phyloP scores from a whole-genome alignment of 176 grass and related monocot species.

The Rhynchospora pubera region DNA sequence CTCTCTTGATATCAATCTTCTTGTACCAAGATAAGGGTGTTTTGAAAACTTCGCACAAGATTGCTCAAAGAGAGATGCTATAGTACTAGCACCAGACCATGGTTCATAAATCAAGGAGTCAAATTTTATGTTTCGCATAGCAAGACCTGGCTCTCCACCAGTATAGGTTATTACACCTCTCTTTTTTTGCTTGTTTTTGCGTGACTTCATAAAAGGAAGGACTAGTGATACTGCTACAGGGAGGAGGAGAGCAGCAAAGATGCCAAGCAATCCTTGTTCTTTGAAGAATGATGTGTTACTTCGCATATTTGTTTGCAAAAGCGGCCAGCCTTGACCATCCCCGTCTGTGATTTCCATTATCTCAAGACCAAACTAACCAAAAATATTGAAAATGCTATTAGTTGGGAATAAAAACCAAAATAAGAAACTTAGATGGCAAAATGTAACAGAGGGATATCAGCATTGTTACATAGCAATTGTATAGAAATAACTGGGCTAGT shows the following conservation, averaged over 20 bases:
- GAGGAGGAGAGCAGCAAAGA: slow-evolving; percentile 38
- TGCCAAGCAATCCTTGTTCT: slow-evolving; percentile 39
- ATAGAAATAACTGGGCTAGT: no score
- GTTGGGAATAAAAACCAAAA: neutral
- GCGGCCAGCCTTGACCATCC: slow-evolving; percentile 16
- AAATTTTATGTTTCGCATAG: slow-evolving; percentile 67
- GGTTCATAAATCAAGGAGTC: slow-evolving; percentile 49
- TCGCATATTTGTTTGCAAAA: slow-evolving; percentile 34
- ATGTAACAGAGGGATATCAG: neutral
- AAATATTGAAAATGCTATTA: neutral
- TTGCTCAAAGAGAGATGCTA: slow-evolving; percentile 82
- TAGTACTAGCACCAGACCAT: slow-evolving; percentile 62
- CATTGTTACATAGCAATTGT: neutral
- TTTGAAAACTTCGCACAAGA: slow-evolving; percentile 54
- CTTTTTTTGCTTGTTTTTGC: slow-evolving; percentile 49
- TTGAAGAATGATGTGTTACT: slow-evolving; percentile 34
- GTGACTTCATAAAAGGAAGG: slow-evolving; percentile 26
- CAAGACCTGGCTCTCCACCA: slow-evolving; percentile 61
- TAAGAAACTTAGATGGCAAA: slow-evolving; percentile 13
- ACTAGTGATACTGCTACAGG: slow-evolving; percentile 33
- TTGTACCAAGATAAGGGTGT: slow-evolving; percentile 45
- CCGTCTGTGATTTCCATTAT: slow-evolving; percentile 22
- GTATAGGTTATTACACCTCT: slow-evolving; percentile 46
- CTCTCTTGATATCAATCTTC: slow-evolving; percentile 62
- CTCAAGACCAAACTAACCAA: neutral